These are phyloP conservation scores for Quercus suber DNA, from an alignment of 306 rosid species.

Conservation along the genomic window DNA sequence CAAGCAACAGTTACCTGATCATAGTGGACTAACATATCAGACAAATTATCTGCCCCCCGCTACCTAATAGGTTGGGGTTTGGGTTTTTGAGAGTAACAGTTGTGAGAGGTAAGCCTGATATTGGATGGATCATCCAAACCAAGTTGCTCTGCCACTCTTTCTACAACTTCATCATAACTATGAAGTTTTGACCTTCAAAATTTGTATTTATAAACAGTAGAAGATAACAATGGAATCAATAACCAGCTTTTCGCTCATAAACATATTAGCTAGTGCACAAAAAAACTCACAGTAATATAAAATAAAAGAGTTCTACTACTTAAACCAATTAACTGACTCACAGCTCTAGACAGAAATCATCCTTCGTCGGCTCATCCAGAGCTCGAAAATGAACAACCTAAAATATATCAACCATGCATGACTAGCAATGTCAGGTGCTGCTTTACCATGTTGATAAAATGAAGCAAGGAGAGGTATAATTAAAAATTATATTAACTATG, in stretches of 20 bases:
- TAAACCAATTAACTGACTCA: slow-evolving; percentile 41
- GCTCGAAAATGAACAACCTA: slow-evolving; percentile 91
- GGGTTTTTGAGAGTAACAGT: slow-evolving; percentile 91
- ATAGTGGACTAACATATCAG: slow-evolving; percentile 89
- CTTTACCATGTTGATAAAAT: background rate
- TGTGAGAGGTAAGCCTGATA: slow-evolving; percentile 82
- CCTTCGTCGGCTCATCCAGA: slow-evolving; percentile 82
- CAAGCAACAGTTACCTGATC: slow-evolving; percentile 55
- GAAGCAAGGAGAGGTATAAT: background rate
- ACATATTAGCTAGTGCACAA: background rate
- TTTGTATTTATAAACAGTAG: background rate
- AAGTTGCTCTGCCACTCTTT: slow-evolving; percentile 78
- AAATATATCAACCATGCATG: slow-evolving; percentile 14
- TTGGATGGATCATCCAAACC: slow-evolving; percentile 80
- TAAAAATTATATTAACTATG: background rate
- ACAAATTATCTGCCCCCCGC: slow-evolving; percentile 74
- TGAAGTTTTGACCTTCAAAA: slow-evolving; percentile 70
- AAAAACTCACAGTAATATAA: slow-evolving; percentile 11
- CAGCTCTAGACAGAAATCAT: slow-evolving; percentile 79
- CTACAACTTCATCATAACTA: slow-evolving; percentile 90
- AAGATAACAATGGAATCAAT: slow-evolving; percentile 14
- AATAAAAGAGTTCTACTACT: background rate
- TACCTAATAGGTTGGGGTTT: slow-evolving; percentile 89
- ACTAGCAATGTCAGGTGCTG: slow-evolving; percentile 16
- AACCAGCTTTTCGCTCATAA: background rate